Conservation (phyloP, 768 basidiomycete genomes). For the Sporobolomyces phaffii region DNA sequence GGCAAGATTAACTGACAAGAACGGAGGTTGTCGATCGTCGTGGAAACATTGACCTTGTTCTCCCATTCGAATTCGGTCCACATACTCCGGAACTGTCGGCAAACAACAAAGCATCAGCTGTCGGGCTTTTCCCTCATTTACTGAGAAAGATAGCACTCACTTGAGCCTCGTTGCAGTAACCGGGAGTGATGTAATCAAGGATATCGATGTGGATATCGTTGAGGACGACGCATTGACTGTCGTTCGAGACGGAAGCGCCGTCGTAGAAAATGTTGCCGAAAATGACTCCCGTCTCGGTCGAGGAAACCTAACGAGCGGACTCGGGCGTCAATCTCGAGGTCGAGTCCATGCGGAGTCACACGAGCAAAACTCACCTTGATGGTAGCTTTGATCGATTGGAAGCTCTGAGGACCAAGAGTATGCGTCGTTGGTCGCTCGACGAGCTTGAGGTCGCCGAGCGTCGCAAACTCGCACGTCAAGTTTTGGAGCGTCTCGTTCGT, state of each 20-base stretch:
- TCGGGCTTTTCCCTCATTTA: too few species aligned
- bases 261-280: conserved; percentile 98
- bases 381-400: conserved; percentile 97
- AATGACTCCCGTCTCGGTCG: conserved; percentile 96
- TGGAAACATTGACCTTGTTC: conserved; percentile 92
- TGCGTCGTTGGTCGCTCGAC: conserved; percentile 91
- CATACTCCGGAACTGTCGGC: conserved; percentile 79
- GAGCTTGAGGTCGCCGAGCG: conserved; percentile 90
- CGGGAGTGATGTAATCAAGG: conserved; percentile 96
- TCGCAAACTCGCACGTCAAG: conserved; percentile 93
- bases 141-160: conserved; percentile 49
- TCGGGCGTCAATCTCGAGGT: not conserved
- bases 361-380: conserved; percentile 75
- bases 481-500: conserved; percentile 90
- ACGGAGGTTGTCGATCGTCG: conserved; percentile 64
- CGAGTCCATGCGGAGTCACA: too few species aligned
- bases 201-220: conserved; percentile 98
- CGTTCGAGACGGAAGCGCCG: conserved; percentile 60
- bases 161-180: conserved; percentile 90
- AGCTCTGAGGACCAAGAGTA: conserved; percentile 89
- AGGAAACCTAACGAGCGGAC: conserved; percentile 58
- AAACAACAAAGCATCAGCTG: not conserved
- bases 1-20: conserved; percentile 20
- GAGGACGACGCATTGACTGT: conserved; percentile 66
- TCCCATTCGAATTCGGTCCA: conserved; percentile 99